These are phyloP conservation scores for Malus fusca DNA, from an alignment of 306 rosid species.

Conservation along the genomic window DNA sequence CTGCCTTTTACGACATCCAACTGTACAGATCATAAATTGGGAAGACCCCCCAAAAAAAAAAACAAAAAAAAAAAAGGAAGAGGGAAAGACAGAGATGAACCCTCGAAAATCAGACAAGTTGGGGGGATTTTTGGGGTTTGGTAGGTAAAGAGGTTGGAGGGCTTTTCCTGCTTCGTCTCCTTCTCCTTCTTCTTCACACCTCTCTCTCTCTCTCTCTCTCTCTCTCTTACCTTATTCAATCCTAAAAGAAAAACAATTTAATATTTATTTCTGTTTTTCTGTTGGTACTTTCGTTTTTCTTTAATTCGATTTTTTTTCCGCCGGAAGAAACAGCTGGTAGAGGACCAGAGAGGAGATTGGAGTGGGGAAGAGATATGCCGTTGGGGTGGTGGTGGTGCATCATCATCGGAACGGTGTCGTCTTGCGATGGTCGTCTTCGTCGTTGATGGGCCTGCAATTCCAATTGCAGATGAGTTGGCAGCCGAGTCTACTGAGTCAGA, in stretches of 20 bases:
- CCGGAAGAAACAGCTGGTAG: neutral
- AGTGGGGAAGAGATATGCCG: conserved; percentile 45
- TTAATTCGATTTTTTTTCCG: neutral
- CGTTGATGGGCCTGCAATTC: conserved; percentile 83
- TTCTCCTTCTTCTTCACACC: neutral
- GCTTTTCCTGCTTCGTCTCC: neutral
- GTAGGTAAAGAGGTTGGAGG: neutral
- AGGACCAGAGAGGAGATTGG: neutral
- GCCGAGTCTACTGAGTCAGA: conserved; percentile 79
- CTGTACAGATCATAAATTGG: neutral
- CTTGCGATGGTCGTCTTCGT: conserved; percentile 44
- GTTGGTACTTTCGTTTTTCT: neutral
- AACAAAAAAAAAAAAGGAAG: neutral
- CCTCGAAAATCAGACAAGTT: conserved; percentile 3
- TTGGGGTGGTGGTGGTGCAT: conserved; percentile 50
- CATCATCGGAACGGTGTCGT: conserved; percentile 36
- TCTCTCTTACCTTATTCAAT: neutral
- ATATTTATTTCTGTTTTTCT: neutral
- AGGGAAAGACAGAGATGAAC: neutral
- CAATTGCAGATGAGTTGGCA: conserved; percentile 92
- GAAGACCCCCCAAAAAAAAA: neutral
- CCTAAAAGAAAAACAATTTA: neutral
- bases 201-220: neutral
- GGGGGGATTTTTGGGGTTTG: conserved; percentile 2
- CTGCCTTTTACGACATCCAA: neutral